Conservation (phyloP, 1,284 basidiomycete genomes). For the Cystobasidiaceae sp. region DNA sequence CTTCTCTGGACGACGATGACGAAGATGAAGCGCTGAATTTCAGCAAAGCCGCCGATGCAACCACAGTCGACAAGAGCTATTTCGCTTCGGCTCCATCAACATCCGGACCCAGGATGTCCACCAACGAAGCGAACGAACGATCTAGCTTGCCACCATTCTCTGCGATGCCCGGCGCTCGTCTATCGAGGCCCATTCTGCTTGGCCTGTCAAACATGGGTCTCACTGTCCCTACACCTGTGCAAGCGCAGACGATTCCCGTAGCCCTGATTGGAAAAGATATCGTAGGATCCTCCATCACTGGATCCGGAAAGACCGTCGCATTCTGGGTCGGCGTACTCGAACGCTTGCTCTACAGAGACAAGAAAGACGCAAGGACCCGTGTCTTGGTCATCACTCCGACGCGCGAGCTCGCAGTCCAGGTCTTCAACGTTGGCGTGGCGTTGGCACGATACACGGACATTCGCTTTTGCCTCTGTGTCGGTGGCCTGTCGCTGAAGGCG, state of each 20-base stretch:
- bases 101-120: conserved; percentile 6
- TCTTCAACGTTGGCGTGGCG: conserved; percentile 81
- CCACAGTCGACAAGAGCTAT: conserved; percentile 30
- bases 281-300: conserved; percentile 89
- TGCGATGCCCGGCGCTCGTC: conserved; percentile 52
- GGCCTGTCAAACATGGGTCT: conserved; percentile 77
- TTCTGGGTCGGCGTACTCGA: conserved; percentile 93
- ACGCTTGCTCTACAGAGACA: conserved; percentile 79
- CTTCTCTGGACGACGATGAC: conserved; percentile 45
- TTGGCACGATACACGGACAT: conserved; percentile 85
- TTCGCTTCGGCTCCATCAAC: conserved; percentile 55
- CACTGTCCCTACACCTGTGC: conserved; percentile 86
- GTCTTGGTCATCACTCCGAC: conserved; percentile 90
- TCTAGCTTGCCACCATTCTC: conserved; percentile 53
- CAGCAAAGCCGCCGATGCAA: conserved; percentile 49
- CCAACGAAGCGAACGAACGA: conserved; percentile 64
- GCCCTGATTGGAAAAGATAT: conserved; percentile 91
- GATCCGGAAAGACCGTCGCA: conserved; percentile 93
- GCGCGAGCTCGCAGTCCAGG: conserved; percentile 89
- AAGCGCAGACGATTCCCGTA: conserved; percentile 84
- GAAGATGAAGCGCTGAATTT: conserved; percentile 48
- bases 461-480: conserved; percentile 77
- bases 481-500: conserved; percentile 83
- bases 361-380: conserved; percentile 75
- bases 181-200: conserved; percentile 82